A percentile compares a stretch with the other conserved stretches of the same genome.
Evolutionary conservation across 345 rosid genomes (phyloP).

Genomic region (Salix viminalis): DNA sequence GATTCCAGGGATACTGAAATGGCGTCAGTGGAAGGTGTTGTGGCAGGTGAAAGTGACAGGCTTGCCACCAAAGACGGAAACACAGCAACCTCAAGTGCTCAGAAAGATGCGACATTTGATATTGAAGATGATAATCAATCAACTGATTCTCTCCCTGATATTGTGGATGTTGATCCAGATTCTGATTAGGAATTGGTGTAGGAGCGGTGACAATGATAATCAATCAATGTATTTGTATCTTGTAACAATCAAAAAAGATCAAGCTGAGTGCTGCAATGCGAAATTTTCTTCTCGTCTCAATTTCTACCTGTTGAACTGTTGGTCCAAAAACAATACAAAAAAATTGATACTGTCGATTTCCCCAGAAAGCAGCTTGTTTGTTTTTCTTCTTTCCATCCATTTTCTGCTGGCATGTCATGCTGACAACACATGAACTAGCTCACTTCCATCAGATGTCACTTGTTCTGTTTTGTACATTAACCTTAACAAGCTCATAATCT

Average conservation of each 20-base stretch:
- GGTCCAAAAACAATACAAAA: no score
- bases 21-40: conserved; percentile 8
- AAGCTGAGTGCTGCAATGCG: no score
- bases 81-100: conserved; percentile 3
- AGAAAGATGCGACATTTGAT: conserved; percentile 11
- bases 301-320: no score
- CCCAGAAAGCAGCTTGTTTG: no score
- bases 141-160: conserved; percentile 38
- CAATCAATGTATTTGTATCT: background rate
- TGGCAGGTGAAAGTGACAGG: conserved; percentile 11
- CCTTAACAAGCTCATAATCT: no score
- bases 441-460: no score
- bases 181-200: conserved; percentile 25
- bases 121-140: conserved; percentile 33
- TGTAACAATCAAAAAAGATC: background rate
- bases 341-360: no score
- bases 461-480: no score
- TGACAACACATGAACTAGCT: no score
- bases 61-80: background rate
- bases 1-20: conserved; percentile 1
- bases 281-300: no score
- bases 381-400: no score
- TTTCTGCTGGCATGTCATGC: no score
- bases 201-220: background rate
- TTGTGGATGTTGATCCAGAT: conserved; percentile 48